Conservation (phyloP, 2,329 filamentous ascomycete species). For the Aphanocladium album region DNA sequence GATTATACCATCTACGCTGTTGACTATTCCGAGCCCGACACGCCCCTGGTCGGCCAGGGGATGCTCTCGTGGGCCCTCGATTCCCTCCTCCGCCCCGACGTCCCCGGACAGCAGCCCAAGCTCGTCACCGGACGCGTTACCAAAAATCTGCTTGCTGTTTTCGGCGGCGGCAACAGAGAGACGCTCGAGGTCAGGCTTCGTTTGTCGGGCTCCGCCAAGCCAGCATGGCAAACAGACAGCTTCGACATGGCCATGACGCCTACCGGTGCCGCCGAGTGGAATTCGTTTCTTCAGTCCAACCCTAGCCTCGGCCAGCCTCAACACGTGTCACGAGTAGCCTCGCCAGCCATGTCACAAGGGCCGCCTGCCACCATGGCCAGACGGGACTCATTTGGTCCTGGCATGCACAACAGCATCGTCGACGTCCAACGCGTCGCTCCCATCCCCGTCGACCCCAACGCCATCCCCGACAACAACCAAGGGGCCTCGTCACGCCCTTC, state of each 20-base stretch:
- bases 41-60: conserved; percentile 88
- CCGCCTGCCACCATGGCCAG: conserved; percentile 19
- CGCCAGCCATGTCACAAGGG: conserved; percentile 32
- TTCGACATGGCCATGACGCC: conserved; percentile 37
- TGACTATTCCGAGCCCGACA: conserved; percentile 93
- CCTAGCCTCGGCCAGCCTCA: conserved; percentile 43
- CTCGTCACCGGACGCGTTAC: conserved; percentile 87
- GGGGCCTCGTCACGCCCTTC: conserved; percentile 48
- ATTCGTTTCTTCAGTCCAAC: conserved; percentile 68
- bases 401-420: conserved; percentile 17
- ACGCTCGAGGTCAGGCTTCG: conserved; percentile 91
- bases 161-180: conserved; percentile 76
- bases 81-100: conserved; percentile 27
- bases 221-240: conserved; percentile 27
- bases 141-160: conserved; percentile 77
- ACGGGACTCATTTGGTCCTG: conserved; percentile 25
- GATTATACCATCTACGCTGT: conserved; percentile 97
- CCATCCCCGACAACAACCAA: conserved; percentile 17
- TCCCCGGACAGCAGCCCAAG: conserved; percentile 54
- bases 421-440: conserved; percentile 34
- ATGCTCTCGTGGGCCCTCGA: conserved; percentile 82
- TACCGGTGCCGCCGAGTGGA: conserved; percentile 71
- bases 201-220: conserved; percentile 69
- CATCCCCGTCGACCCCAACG: conserved; percentile 23
- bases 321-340: conserved; percentile 30